A percentile compares a stretch with the other conserved stretches of the same genome.
Evolutionary conservation across 352 stramenopile genomes (phyloP).

Genomic region (Peronospora belbahrii): DNA sequence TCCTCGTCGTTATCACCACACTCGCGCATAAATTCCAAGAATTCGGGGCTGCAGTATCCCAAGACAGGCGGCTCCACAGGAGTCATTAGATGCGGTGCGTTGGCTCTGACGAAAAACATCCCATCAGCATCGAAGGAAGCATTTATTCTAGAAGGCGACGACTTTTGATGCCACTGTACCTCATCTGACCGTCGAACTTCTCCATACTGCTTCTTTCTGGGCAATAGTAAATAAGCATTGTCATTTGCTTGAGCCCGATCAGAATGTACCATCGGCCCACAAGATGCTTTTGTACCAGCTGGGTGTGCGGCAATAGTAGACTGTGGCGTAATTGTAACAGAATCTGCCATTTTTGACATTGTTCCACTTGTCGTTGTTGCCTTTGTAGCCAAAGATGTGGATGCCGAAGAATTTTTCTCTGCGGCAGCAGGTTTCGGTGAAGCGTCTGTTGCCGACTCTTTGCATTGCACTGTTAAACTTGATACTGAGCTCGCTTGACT

Average conservation of each 20-base stretch:
- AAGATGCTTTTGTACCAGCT: not conserved
- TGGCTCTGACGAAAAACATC: constrained; percentile 6
- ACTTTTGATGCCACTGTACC: constrained; percentile 3
- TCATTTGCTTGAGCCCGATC: not conserved
- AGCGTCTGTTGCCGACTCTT: not conserved
- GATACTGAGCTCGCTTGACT: not conserved
- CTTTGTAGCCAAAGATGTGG: not conserved
- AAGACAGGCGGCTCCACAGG: constrained; percentile 17
- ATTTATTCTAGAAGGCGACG: not conserved
- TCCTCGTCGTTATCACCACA: constrained; percentile 32
- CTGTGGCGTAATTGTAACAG: not conserved
- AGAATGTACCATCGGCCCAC: not conserved
- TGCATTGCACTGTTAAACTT: not conserved
- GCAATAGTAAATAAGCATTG: constrained; percentile 12
- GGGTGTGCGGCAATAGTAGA: not conserved
- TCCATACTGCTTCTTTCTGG: constrained; percentile 24
- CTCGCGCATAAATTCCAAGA: constrained; percentile 43
- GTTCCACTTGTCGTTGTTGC: not conserved
- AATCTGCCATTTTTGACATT: not conserved
- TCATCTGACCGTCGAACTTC: not conserved
- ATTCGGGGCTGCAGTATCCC: constrained; percentile 34
- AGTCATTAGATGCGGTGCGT: constrained; percentile 3
- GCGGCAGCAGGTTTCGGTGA: not conserved
- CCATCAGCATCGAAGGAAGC: constrained; percentile 1
- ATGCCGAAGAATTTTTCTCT: not conserved